Evolutionary conservation across 495 filamentous ascomycete species (phyloP), one percentile per base, ranked within the genome.

Genomic region (Talaromyces proteolyticus): DNA sequence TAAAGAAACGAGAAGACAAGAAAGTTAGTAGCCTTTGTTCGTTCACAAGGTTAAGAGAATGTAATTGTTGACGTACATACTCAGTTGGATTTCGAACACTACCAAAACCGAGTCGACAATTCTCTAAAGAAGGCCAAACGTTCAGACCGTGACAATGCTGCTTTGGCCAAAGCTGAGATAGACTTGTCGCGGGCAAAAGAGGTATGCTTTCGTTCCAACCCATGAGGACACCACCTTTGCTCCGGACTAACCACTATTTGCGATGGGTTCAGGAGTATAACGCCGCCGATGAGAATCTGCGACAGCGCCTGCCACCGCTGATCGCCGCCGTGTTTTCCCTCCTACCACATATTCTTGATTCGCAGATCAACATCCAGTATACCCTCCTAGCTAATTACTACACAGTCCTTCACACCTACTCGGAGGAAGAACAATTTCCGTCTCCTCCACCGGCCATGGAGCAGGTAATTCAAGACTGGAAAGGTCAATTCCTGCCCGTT

Each of bases 1-100:
- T 97, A 63, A 95, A 95, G 71, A 92, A 89, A 60, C 75, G 92
- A 37, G 89, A 94, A 57, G 86, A 95, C 57, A 89, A 85, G 67
- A 87, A 95, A 73, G 80, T 80, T 44, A n/a, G 62, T 47, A 14
- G n/a, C n/a, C n/a, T 17, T 29, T 17, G n/a, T 11, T 20, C 23
- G 10, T 34, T 17, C 17, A 40, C 17, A 6, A 20, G 10, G 4
- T 7, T 20, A 7, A 16, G 18, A 14, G 10, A 19, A 24, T 19
- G 16, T 10, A 12, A 21, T 47, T 47, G n/a, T 47, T 47, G n/a
- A 47, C 20, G n/a, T n/a, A n/a, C 22, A 11, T 46, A 44, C 40
- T 14, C 49, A 76, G 75, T 58, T 93, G 41, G 92, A 96, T 62
- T 96, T 84, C 58, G 92, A 97, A 66, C 84, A 85, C 52, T 83